phyloP scores from a whole-genome alignment of 140 eudicot species.

The Anethum foeniculum region DNA sequence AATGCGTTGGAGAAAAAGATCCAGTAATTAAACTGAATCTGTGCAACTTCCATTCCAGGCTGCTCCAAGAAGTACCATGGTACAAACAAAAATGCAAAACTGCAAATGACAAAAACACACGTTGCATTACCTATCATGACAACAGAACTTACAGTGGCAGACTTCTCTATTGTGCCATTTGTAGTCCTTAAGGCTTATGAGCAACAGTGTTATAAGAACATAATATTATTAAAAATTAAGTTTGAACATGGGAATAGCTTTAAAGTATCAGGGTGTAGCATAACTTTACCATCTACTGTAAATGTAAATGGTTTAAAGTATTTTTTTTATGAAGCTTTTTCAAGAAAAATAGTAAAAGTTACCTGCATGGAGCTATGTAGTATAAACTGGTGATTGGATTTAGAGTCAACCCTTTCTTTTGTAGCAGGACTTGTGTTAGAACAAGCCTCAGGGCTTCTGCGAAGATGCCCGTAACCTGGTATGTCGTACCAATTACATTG shows the following conservation, averaged over 20 bases:
- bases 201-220: not conserved
- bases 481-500: conserved; percentile 56
- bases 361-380: conserved; percentile 82
- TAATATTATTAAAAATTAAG: not conserved
- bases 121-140: not conserved
- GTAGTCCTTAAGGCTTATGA: not conserved
- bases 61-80: conserved; percentile 78
- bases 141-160: not conserved
- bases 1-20: conserved; percentile 63
- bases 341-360: not conserved
- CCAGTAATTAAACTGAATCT: conserved; percentile 56
- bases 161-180: not conserved
- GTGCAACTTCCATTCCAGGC: conserved; percentile 59
- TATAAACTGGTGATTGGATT: conserved; percentile 71
- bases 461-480: conserved; percentile 66
- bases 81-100: conserved; percentile 56
- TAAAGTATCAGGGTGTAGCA: not conserved
- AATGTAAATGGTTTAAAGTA: not conserved
- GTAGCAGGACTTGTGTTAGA: conserved; percentile 64
- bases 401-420: conserved; percentile 56
- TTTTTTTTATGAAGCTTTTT: not conserved
- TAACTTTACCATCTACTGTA: not conserved
- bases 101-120: conserved; percentile 18
- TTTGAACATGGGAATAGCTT: not conserved
- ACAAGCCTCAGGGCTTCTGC: conserved; percentile 70